Evolutionary conservation across 495 filamentous ascomycete species (phyloP), one percentile per base, ranked within the genome.

Genomic region (Apodospora peruviana): DNA sequence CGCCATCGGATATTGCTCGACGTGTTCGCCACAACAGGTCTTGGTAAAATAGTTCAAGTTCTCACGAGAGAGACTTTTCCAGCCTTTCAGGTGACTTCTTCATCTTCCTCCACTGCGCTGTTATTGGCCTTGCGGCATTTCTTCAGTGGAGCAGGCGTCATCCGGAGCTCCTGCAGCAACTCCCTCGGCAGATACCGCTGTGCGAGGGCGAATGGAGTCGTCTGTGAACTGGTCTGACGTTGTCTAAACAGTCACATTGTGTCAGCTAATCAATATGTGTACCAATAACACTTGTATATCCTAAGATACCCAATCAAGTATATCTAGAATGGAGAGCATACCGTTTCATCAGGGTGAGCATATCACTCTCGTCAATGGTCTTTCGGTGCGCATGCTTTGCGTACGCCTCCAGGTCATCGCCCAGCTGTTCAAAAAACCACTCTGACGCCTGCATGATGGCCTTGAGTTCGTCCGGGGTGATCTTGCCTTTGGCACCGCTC

Each of bases 391-490:
- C 89, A 64, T 96, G 90, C 41, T 83, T 74, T 8, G 90, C 85
- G 66, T 90, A 96, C 2, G 76, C 81, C 3, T 78, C 79, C 50
- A 96, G 70, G 58, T 94, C 88, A 20, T 87, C 86, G 47, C 86
- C 78, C 12, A 84, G 72, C 63, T 95, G 90, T 57, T 91, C 85
- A 59, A 95, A 94, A 66, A 88, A 96, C 82, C 86, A 90, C 27
- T 91, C 86, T 16, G 84, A 85, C 14, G 88, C 87, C 57, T 86
- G 82, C 60, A 84, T 80, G 32, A 96, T 83, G 20, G 81, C 82
- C 16, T 78, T 75, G 44, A 95, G 69, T 1, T 84, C 82, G 23
- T 90, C 85, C 32, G 84, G 81, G 50, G 73, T 80, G 43, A 96
- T 80, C 53, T 80, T 85, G 0, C 78, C 65, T 52, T 83, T 87